These are phyloP conservation scores for Coniochaeta sp. DNA, from an alignment of 2,329 filamentous ascomycete genomes.

Conservation along the genomic window DNA sequence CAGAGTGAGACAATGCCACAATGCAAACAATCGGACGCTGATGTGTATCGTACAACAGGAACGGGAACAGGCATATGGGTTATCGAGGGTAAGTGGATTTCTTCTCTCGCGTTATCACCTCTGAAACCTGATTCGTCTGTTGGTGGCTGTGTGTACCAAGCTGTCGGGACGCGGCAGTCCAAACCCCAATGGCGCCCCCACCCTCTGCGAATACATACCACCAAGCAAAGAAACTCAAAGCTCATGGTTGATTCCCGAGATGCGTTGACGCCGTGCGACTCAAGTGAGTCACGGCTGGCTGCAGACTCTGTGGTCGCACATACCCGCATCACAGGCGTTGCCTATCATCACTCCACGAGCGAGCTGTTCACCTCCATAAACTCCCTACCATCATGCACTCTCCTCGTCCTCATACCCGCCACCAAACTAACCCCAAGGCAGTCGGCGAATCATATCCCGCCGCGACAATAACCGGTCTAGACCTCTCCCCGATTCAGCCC, in stretches of 20 bases:
- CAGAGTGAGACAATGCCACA: not conserved
- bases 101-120: slow-evolving; percentile 3
- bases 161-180: not conserved
- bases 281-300: not conserved
- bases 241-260: not conserved
- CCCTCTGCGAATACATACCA: not conserved
- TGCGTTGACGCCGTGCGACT: too few species aligned
- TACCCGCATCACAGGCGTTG: too few species aligned
- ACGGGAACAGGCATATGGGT: slow-evolving; percentile 46
- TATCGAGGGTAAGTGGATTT: slow-evolving; percentile 34
- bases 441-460: slow-evolving; percentile 40
- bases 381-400: too few species aligned
- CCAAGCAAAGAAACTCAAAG: not conserved
- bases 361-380: not conserved
- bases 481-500: slow-evolving; percentile 45
- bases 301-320: not conserved
- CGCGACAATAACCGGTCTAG: slow-evolving; percentile 37
- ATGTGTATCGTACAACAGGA: slow-evolving; percentile 21
- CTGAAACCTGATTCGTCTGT: slow-evolving; percentile 5
- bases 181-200: not conserved
- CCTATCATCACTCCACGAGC: not conserved
- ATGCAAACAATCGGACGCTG: slow-evolving; percentile 3
- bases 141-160: not conserved
- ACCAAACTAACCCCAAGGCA: slow-evolving; percentile 12
- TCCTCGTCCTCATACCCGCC: not conserved